Conservation (phyloP, 2,329 filamentous ascomycete genomes). For the Neonectria punicea region DNA sequence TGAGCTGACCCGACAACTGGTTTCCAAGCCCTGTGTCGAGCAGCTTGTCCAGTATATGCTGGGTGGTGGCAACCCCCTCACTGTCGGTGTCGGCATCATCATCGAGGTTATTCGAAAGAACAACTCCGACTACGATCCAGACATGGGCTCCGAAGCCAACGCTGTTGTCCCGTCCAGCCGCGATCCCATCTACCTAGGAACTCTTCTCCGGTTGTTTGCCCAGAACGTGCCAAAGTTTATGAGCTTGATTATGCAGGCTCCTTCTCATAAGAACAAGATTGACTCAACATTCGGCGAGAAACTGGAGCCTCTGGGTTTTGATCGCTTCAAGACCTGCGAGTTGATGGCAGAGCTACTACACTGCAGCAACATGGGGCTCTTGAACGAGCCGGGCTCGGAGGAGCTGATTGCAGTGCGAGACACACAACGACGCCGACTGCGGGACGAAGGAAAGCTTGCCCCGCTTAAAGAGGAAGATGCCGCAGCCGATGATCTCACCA, state of each 20-base stretch:
- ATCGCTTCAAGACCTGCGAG: constrained; percentile 98
- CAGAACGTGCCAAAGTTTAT: constrained; percentile 94
- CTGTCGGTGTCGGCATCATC: constrained; percentile 95
- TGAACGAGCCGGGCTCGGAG: constrained; percentile 93
- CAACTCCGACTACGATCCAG: constrained; percentile 98
- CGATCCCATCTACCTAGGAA: constrained; percentile 96
- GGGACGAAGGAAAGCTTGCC: constrained; percentile 77
- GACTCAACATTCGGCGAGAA: constrained; percentile 89
- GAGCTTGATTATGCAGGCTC: constrained; percentile 83
- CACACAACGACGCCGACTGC: constrained; percentile 80
- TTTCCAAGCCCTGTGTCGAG: constrained; percentile 85
- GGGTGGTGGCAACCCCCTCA: constrained; percentile 90
- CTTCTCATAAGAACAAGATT: constrained; percentile 77
- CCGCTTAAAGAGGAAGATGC: constrained; percentile 53
- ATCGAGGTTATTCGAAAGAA: constrained; percentile 99
- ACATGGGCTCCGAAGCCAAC: constrained; percentile 84
- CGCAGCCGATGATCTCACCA: constrained; percentile 68
- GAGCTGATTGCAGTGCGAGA: constrained; percentile 85
- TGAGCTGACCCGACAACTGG: constrained; percentile 92
- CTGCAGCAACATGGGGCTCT: constrained; percentile 97
- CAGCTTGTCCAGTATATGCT: constrained; percentile 93
- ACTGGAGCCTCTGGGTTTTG: constrained; percentile 95
- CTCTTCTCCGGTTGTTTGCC: constrained; percentile 87
- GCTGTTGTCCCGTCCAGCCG: constrained; percentile 81
- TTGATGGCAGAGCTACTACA: constrained; percentile 97